Percentiles rank a stretch among this genome's conserved stretches.
These are phyloP conservation scores for Phytophthora europaea DNA, from an alignment of 352 stramenopile genomes.

Conservation along the genomic window DNA sequence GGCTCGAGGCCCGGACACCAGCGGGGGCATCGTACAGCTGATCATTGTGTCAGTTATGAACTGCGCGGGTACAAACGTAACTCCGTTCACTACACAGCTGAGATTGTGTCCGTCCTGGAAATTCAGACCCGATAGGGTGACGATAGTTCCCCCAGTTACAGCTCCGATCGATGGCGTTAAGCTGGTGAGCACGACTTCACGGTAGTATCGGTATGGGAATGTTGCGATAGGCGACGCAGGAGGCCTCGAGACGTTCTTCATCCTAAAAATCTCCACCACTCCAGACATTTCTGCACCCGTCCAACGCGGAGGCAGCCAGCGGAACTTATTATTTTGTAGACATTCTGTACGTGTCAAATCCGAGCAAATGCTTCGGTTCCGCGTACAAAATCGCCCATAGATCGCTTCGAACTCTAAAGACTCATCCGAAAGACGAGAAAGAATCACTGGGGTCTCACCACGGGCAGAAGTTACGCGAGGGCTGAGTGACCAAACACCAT, in stretches of 20 bases:
- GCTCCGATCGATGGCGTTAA: slow-evolving; percentile 37
- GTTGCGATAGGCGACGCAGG: slow-evolving; percentile 13
- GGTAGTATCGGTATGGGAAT: slow-evolving; percentile 48
- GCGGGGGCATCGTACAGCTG: slow-evolving; percentile 36
- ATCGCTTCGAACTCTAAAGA: slow-evolving; percentile 5
- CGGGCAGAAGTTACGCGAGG: slow-evolving; percentile 29
- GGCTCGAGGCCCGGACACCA: slow-evolving; percentile 13
- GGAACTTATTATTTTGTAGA: slow-evolving; percentile 8
- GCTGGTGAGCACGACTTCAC: slow-evolving; percentile 31
- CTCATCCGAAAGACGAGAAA: slow-evolving; percentile 12
- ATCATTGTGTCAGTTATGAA: slow-evolving; percentile 46
- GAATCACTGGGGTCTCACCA: slow-evolving; percentile 23
- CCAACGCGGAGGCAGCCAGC: slow-evolving; percentile 39
- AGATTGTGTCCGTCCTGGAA: slow-evolving; percentile 46
- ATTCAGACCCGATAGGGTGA: slow-evolving; percentile 41
- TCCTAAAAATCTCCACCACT: slow-evolving; percentile 36
- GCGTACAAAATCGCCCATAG: slow-evolving; percentile 39
- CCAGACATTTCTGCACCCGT: slow-evolving; percentile 20
- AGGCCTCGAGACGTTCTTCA: neutral
- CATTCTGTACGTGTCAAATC: slow-evolving; percentile 7
- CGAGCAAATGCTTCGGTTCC: slow-evolving; percentile 29
- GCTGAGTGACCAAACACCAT: slow-evolving; percentile 22
- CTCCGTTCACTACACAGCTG: slow-evolving; percentile 46
- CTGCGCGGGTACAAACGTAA: slow-evolving; percentile 24
- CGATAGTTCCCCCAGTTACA: slow-evolving; percentile 36